Evolutionary conservation across 371 early-diverging fungal genomes (phyloP), one percentile per base, ranked within the genome.

Genomic region (Actinomortierella ambigua): DNA sequence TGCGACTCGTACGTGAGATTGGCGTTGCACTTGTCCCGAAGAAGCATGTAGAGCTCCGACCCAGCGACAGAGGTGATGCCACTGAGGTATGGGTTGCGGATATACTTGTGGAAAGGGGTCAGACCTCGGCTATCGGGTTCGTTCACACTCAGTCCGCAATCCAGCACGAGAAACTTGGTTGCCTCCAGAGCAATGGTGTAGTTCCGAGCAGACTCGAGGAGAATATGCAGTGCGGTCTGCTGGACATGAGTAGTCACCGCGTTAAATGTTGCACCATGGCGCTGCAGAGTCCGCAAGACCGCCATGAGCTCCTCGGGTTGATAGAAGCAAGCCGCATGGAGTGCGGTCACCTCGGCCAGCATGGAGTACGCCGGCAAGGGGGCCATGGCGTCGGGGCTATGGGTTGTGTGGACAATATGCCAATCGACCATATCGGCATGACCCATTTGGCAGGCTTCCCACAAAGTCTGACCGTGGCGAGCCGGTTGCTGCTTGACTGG

Each of bases 21-120:
- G 15, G 73, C 73, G 27, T 57, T 50, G 18, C 67, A 66, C 42
- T 53, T 53, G 3, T 66, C 73, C 1, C 66, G 62, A 57, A 73
- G 23, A 2, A 73, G 63, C 11, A 46, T 63, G 43, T 66, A 73
- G n/a, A 73, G 57, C 20, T 73, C 73, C 8, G 73, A 73, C 23
- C 53, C 59, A 0, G 67, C 73, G 11, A 73, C 73, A 1, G 73
- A 73, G 18, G 56, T 22, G 18, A 73, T 73, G 23, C 49, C 73
- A 18, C 73, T 73, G 46, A 73, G 51, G 40, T 63, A 20, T n/a
- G 63, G 47, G 46, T 73, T 73, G 42, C 66, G 65, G 57, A 73
- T 54, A 34, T 66, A 73, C 47, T 73, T 73, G 61, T 73, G 73
- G 48, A 73, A 73, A 3, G 73, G 67, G 0, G 73, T 73, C 47